Evolutionary conservation across 139 green algal genomes (phyloP), one percentile per base, ranked within the genome.

Genomic region (Chlamydomonas eustigma): DNA sequence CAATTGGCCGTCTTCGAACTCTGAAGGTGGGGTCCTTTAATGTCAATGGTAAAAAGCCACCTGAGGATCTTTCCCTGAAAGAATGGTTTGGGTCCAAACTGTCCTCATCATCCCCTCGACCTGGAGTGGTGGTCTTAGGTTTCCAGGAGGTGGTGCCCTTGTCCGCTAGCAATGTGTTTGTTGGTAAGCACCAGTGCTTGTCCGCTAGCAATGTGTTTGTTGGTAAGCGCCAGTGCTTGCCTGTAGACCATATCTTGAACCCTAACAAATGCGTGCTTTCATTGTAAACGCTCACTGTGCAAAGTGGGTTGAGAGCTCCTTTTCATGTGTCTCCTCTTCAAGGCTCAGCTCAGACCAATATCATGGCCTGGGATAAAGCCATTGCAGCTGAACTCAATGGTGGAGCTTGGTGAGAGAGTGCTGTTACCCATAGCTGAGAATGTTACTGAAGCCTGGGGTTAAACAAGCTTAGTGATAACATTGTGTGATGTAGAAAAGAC

Each of bases 131-230:
- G 12, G 88, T 81, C 0, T 58, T 94, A 0, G 91, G 88, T 5
- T 96, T 97, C 50, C 90, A 96, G 76, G 93, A 97, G 83, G 74
- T 94, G 5, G 89, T 97, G 58, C 90, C 91, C 1, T 76, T 97
- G 8, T 92, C 75, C 38, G 86, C 90, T 1, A 78, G 83, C 66
- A 95, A 91, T 67, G 88, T 96, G 2, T 87, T 94, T 38, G 87
- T 81, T 39, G 87, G 85, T 84, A n/a, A n/a, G n/a, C n/a, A n/a
- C n/a, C n/a, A n/a, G n/a, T n/a, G n/a, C 1, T 76, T 97, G 8
- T 92, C 75, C 38, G 86, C 90, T 1, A 78, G 83, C 66, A 95
- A 91, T 67, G 88, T 96, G 2, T 87, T 94, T 38, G 87, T 81
- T 39, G 87, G 85, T 84, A n/a, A n/a, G n/a, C n/a, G n/a, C n/a